These are phyloP conservation scores for Filosporella fistucella DNA, from an alignment of 495 filamentous ascomycete genomes.

Conservation along the genomic window DNA sequence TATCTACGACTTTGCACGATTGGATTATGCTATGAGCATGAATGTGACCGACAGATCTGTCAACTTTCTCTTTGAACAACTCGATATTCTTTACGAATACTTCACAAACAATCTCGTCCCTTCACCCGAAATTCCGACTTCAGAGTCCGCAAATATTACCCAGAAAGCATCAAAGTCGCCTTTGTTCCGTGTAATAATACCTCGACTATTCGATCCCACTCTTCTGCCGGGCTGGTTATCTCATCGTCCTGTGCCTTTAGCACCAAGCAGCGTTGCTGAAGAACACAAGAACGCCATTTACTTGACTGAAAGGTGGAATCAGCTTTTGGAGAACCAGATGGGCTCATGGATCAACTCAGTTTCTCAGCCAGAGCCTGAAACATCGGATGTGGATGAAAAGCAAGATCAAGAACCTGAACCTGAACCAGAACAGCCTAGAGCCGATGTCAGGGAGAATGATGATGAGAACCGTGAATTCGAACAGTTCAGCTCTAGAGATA, in stretches of 20 bases:
- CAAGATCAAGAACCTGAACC: neutral
- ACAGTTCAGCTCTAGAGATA: neutral
- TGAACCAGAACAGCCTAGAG: neutral
- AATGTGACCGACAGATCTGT: conserved; percentile 21
- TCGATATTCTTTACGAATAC: conserved; percentile 37
- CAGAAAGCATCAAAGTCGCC: neutral
- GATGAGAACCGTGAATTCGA: neutral
- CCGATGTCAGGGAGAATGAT: neutral
- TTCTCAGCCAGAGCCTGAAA: neutral
- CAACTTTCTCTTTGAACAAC: conserved; percentile 31
- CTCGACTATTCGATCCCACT: conserved; percentile 38
- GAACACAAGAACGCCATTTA: conserved; percentile 22
- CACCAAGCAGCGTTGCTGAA: conserved; percentile 21
- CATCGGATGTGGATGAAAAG: neutral
- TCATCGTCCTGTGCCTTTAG: conserved; percentile 11
- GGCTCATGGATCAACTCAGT: conserved; percentile 8
- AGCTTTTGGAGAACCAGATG: conserved; percentile 11
- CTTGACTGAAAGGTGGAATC: conserved; percentile 19
- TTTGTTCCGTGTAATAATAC: conserved; percentile 37
- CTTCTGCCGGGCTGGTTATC: conserved; percentile 36
- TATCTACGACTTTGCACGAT: conserved; percentile 36
- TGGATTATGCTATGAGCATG: conserved; percentile 32
- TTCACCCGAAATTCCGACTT: conserved; percentile 1
- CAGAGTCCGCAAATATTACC: conserved; percentile 14
- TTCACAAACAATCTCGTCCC: conserved; percentile 24